Base-by-base conservation (phyloP, 305 asterid genomes). In the Solanum hybrid region DNA sequence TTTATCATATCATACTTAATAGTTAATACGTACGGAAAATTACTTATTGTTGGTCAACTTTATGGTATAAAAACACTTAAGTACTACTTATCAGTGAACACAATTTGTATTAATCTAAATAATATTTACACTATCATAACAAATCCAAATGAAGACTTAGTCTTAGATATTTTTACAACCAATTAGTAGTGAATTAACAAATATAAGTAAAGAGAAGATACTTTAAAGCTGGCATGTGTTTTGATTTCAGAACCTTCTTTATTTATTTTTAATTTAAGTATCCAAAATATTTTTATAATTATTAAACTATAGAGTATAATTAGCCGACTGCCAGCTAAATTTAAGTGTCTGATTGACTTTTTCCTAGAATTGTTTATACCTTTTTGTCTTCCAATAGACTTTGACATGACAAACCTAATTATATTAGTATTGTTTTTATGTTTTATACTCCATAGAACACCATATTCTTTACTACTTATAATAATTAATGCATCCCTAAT, bases 241-340 rank as follows among this genome's bases (percentile, higher is more conserved):
- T 84, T 17, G 76, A 84, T 84, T 45, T 84, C 31, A 84, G 41
- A 84, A 84, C 33, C 29, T 84, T 84, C 33, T 57, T 45, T 45
- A 17, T 14, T 39, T 20, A 0, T 12, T 10, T 41, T 27, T 2
- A 27, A 10, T 84, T 27, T 10, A 51, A 29, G 38, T 84, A 51
- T 6, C 22, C 7, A 51, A 31, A 29, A 31, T 51, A 17, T 20
- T 6, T 51, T 17, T 15, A 5, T 83, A 27, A 45, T 12, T 84
- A 51, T 84, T 84, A 51, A 10, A 17, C 20, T 45, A 51, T 45
- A 84, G 29, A 84, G 17, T 51, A 29, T n/a, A n/a, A n/a, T 32
- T 57, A 51, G 41, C 88, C 76, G 88, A 84, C 88, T 73, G 89
- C 84, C 89, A 87, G 89, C 89, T 9, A 38, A 37, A 27, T 73